phyloP scores from a whole-genome alignment of 1,284 basidiomycete species.

The Leccinum variabile region DNA sequence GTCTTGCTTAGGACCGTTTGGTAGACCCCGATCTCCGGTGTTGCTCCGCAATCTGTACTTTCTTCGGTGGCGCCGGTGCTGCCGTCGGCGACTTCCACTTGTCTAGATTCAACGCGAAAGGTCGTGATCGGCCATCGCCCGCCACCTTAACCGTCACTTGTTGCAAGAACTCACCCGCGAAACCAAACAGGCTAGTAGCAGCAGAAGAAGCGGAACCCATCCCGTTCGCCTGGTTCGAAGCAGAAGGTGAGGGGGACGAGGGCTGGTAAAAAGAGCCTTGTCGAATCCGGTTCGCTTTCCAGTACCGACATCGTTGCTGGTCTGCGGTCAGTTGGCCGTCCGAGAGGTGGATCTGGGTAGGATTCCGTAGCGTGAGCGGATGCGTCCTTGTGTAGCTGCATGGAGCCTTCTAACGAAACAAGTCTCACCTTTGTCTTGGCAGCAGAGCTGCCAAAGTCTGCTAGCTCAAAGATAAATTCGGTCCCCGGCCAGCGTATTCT shows the following conservation, averaged over 20 bases:
- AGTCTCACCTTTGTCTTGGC: constrained; percentile 33
- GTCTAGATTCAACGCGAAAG: constrained; percentile 15
- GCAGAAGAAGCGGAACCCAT: constrained; percentile 11
- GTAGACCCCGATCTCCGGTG: constrained; percentile 3
- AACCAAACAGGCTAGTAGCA: constrained; percentile 18
- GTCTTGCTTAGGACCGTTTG: constrained; percentile 5
- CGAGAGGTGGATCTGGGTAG: constrained; percentile 23
- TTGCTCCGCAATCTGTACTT: constrained; percentile 24
- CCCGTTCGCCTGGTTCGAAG: constrained; percentile 13
- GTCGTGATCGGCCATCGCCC: neutral
- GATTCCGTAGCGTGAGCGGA: neutral
- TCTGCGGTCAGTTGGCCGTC: constrained; percentile 26
- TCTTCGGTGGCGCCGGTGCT: constrained; percentile 11
- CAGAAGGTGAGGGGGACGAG: constrained; percentile 11
- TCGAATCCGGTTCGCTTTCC: constrained; percentile 32
- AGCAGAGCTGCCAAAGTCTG: constrained; percentile 25
- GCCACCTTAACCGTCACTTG: neutral
- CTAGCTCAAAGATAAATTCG: constrained; percentile 30
- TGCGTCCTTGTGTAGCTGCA: neutral
- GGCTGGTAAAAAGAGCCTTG: constrained; percentile 33
- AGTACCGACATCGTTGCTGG: constrained; percentile 32
- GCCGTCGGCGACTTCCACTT: constrained; percentile 28
- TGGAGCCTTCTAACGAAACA: neutral
- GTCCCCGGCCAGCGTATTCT: constrained; percentile 35
- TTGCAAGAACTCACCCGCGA: constrained; percentile 23